Evolutionary conservation across 2,329 filamentous ascomycete species (phyloP).

Genomic region (Phaeosphaeria sp.): DNA sequence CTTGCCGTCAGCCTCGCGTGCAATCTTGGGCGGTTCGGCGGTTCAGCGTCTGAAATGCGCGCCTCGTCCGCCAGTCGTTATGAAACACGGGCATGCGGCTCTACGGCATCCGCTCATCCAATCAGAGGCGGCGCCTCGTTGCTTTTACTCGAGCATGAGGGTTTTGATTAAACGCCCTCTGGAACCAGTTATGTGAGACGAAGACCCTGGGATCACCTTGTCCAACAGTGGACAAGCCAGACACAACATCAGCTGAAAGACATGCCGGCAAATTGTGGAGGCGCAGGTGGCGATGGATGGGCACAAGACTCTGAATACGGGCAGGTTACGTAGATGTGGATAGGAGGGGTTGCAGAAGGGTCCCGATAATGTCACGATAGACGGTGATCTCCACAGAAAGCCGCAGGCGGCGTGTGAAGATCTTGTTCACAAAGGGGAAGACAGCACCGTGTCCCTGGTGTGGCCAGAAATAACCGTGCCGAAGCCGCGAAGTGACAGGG

Average conservation of each 20-base stretch:
- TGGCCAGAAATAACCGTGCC: not conserved
- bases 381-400: not conserved
- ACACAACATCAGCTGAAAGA: not conserved
- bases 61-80: not conserved
- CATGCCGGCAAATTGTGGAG: not conserved
- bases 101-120: not conserved
- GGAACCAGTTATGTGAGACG: constrained; percentile 5
- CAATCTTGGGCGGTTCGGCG: not conserved
- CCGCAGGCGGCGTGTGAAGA: not conserved
- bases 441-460: not conserved
- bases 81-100: not conserved
- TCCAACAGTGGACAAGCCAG: not conserved
- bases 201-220: not conserved
- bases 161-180: constrained; percentile 7
- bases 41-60: not conserved
- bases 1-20: not conserved
- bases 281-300: not conserved
- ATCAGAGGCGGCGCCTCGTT: not conserved
- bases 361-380: not conserved
- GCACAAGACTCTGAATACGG: not conserved
- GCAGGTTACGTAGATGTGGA: not conserved
- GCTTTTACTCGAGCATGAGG: constrained; percentile 2
- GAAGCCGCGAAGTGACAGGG: not conserved
- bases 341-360: not conserved
- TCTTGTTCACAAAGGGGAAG: not conserved